phyloP scores from a whole-genome alignment of 129 eudicot species.

The Solidago caesia region DNA sequence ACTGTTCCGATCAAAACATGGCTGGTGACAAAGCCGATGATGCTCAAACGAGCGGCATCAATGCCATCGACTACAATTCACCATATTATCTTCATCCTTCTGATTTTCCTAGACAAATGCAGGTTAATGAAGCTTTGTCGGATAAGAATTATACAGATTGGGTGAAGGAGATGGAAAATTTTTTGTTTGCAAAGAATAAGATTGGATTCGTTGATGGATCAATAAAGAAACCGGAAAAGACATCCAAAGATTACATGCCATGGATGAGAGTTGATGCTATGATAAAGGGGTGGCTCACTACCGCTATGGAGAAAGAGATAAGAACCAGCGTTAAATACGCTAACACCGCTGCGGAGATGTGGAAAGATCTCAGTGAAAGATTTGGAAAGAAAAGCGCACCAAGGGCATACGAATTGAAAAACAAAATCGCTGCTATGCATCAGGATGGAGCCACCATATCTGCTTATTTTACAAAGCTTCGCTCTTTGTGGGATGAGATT shows the following conservation, averaged over 20 bases:
- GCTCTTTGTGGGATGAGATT: neutral
- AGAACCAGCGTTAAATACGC: constrained; percentile 1
- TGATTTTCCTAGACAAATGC: too few species aligned
- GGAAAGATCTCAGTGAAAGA: neutral
- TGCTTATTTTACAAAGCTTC: neutral
- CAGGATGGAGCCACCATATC: neutral
- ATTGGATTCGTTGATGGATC: neutral
- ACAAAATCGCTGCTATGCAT: neutral
- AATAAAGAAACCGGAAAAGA: neutral
- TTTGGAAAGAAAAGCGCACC: neutral
- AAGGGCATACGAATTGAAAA: neutral
- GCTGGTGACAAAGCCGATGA: too few species aligned
- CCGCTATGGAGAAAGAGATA: constrained; percentile 3
- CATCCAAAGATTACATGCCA: neutral
- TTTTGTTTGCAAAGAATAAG: neutral
- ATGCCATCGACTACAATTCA: too few species aligned
- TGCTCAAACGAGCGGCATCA: too few species aligned
- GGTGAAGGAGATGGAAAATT: neutral
- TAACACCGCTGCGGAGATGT: neutral
- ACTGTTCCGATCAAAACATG: too few species aligned
- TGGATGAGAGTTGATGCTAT: neutral
- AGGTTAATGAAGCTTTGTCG: too few species aligned
- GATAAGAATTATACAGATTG: neutral
- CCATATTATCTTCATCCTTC: too few species aligned
- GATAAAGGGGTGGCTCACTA: neutral